Base-by-base conservation (phyloP, 1,284 basidiomycete genomes). In the Peniophora sp. region DNA sequence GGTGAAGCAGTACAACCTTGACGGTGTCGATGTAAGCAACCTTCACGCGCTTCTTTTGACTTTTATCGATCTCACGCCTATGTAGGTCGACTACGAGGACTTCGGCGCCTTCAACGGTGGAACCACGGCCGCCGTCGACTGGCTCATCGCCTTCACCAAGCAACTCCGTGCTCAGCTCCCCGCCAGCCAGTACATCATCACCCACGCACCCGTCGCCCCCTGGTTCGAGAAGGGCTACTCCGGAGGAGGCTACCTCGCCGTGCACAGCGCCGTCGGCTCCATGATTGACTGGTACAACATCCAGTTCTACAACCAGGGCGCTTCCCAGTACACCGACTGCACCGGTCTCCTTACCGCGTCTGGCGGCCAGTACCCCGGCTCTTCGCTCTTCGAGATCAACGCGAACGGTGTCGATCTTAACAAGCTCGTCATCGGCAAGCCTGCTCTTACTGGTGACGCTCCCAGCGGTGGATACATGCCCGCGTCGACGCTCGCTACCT, bases 351-450 rank as follows among this genome's bases (percentile, higher is more conserved):
- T 85, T 47, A 78, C 70, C 47, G 63, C 68, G 12, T 79, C 79
- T 2, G 75, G 74, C 23, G 67, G 63, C 57, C 66, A 67, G 17
- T 83, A 72, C 71, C 81, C 81, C 6, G 45, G 71, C 51, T 68
- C 69, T 0, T 61, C 69, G 0, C 50, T 85, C n/a, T 85, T 85
- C 69, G 72, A 86, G 62, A 85, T 86, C 56, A 70, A 75, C 10
- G 70, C 71, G 3, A 74, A 67, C 45, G 80, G 80, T 35, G 72
- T 85, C 3, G 59, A 70, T 2, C 60, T 79, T 37, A 61, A 69
- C 60, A 75, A 76, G 63, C 59, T 75, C 37, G 74, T 79, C 50
- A 79, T 86, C 51, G 84, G 84, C 3, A 86, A 86, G 64, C 83
- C 83, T 0, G 82, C 70, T 0, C 69, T 63, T 3, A 36, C 68